These are phyloP conservation scores for Exophiala aquamarina DNA, from an alignment of 2,329 filamentous ascomycete genomes.

Conservation along the genomic window DNA sequence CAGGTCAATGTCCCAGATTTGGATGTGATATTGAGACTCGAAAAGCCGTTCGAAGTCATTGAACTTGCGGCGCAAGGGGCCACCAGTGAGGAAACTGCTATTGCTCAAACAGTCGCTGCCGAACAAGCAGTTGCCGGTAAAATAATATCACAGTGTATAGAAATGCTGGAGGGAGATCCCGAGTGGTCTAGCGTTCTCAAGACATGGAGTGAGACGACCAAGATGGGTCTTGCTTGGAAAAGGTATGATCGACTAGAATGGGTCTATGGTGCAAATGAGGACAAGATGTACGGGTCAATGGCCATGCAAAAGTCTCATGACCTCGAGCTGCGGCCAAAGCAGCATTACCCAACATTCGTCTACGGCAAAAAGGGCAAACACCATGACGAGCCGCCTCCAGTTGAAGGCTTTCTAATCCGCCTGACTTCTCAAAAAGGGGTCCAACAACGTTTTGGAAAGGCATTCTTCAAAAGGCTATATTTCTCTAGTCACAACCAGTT, in stretches of 20 bases:
- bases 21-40: slow-evolving; percentile 57
- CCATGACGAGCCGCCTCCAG: slow-evolving; percentile 57
- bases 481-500: slow-evolving; percentile 65
- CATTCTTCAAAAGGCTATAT: slow-evolving; percentile 66
- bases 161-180: slow-evolving; percentile 55
- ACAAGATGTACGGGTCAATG: slow-evolving; percentile 68
- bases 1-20: slow-evolving; percentile 65
- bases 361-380: slow-evolving; percentile 41
- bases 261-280: slow-evolving; percentile 65
- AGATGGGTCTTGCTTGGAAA: slow-evolving; percentile 67
- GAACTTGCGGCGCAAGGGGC: slow-evolving; percentile 38
- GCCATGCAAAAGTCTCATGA: slow-evolving; percentile 68
- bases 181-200: slow-evolving; percentile 62
- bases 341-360: slow-evolving; percentile 59
- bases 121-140: slow-evolving; percentile 57
- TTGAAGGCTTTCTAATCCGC: slow-evolving; percentile 66
- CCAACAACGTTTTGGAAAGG: slow-evolving; percentile 57
- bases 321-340: slow-evolving; percentile 64
- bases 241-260: slow-evolving; percentile 69
- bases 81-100: slow-evolving; percentile 44
- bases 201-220: slow-evolving; percentile 58
- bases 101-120: slow-evolving; percentile 38
- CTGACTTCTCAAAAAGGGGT: slow-evolving; percentile 63
- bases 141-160: slow-evolving; percentile 59
- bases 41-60: slow-evolving; percentile 59